Conservation (phyloP, 208 protist genomes). For the Crithidia bombi region DNA sequence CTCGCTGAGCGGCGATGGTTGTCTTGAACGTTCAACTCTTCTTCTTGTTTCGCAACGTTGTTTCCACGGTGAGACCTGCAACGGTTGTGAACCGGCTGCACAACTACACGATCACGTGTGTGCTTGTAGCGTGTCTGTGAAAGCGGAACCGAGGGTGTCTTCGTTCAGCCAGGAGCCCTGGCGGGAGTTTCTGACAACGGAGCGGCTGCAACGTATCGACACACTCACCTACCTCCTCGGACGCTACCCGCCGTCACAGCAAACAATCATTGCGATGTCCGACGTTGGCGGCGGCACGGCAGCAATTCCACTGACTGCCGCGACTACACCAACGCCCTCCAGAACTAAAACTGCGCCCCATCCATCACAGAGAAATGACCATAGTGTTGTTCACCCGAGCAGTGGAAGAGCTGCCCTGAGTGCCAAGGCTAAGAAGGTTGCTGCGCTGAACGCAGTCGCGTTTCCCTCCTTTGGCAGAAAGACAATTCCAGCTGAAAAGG, state of each 20-base stretch:
- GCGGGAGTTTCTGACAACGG: conserved; percentile 29
- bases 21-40: background rate
- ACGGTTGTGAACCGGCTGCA: background rate
- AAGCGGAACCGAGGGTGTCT: too few relatives aligned
- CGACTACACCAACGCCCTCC: too few relatives aligned
- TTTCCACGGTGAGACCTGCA: background rate
- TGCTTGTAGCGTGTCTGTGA: too few relatives aligned
- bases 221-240: conserved; percentile 47
- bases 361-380: too few relatives aligned
- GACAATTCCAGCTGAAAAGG: background rate
- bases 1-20: background rate
- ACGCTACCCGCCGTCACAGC: conserved; percentile 27
- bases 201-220: conserved; percentile 39
- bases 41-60: background rate
- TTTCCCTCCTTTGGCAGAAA: background rate
- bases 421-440: background rate
- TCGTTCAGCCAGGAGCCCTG: conserved; percentile 20
- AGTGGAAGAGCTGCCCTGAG: background rate
- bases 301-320: too few relatives aligned
- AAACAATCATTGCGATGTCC: background rate
- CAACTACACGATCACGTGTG: too few relatives aligned
- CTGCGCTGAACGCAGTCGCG: conserved; percentile 10
- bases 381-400: too few relatives aligned
- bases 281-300: background rate
- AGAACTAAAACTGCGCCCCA: too few relatives aligned